Percentiles rank a stretch among this genome's conserved stretches.
These are phyloP conservation scores for Acanthochlamys bracteata DNA, from an alignment of 106 monocot genomes.

Conservation along the genomic window DNA sequence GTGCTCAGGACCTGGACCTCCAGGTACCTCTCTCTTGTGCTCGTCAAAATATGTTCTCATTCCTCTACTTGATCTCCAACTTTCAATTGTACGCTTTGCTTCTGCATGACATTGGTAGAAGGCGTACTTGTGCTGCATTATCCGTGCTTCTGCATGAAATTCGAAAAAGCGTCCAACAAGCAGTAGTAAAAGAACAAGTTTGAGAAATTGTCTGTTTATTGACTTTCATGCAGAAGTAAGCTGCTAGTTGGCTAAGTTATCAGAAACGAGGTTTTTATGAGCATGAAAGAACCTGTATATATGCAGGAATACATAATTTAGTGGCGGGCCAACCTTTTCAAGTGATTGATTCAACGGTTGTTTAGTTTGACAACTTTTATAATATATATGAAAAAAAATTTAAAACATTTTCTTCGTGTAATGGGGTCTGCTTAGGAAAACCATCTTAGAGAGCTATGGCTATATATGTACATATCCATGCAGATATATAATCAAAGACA, in stretches of 20 bases:
- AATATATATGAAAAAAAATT: neutral
- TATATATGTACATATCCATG: neutral
- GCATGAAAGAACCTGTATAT: too few relatives aligned
- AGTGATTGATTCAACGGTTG: neutral
- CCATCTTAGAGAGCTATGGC: conserved; percentile 15
- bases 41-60: neutral
- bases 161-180: neutral
- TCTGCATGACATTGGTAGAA: neutral
- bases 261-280: too few relatives aligned
- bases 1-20: conserved; percentile 29
- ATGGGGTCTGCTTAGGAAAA: conserved; percentile 6
- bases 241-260: too few relatives aligned
- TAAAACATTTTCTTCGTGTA: neutral
- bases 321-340: too few relatives aligned
- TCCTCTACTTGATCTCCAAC: neutral
- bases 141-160: neutral
- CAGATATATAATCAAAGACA: too few relatives aligned
- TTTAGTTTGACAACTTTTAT: neutral
- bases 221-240: neutral
- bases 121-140: neutral
- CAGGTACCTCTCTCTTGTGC: conserved; percentile 18
- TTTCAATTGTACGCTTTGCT: neutral
- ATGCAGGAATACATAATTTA: too few relatives aligned
- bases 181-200: neutral
- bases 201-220: neutral